Conservation (phyloP, 1,284 basidiomycete species). For the Apiotrichum porosum region DNA sequence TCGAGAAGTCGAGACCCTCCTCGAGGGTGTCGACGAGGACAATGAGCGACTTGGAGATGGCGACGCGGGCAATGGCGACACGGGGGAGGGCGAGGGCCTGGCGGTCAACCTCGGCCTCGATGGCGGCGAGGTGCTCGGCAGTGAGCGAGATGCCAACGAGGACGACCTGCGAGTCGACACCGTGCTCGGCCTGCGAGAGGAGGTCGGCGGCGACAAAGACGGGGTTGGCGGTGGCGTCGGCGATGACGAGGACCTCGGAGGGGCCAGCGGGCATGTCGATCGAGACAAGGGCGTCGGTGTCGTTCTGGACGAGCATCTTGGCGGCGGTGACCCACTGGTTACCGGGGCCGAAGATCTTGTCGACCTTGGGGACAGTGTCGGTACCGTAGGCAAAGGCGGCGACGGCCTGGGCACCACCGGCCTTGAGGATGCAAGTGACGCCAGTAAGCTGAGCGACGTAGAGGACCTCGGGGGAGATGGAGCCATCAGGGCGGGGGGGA, state of each 20-base stretch:
- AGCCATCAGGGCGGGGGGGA: constrained; percentile 84
- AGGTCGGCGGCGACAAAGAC: constrained; percentile 94
- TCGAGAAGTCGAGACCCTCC: constrained; percentile 82
- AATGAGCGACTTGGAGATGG: constrained; percentile 86
- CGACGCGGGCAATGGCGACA: constrained; percentile 84
- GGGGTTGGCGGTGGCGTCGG: constrained; percentile 78
- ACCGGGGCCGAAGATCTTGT: constrained; percentile 98
- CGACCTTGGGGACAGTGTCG: constrained; percentile 92
- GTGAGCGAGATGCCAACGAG: constrained; percentile 74
- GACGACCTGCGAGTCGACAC: constrained; percentile 95
- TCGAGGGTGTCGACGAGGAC: constrained; percentile 64
- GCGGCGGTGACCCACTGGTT: constrained; percentile 99
- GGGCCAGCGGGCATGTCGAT: constrained; percentile 99
- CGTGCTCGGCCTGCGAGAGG: constrained; percentile 96
- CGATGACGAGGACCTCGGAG: constrained; percentile 92
- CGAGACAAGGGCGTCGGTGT: constrained; percentile 91
- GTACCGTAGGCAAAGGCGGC: constrained; percentile 97
- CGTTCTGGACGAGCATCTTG: constrained; percentile 98
- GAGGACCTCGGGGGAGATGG: constrained; percentile 88
- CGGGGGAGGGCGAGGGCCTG: constrained; percentile 85
- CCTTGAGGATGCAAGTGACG: constrained; percentile 80
- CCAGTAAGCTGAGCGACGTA: constrained; percentile 87
- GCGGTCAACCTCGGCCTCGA: constrained; percentile 79
- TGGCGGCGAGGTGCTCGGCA: constrained; percentile 59
- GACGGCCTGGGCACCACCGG: constrained; percentile 96